Base-by-base conservation (phyloP, 2,329 filamentous ascomycete genomes). In the Pseudofabraea citricarpa region DNA sequence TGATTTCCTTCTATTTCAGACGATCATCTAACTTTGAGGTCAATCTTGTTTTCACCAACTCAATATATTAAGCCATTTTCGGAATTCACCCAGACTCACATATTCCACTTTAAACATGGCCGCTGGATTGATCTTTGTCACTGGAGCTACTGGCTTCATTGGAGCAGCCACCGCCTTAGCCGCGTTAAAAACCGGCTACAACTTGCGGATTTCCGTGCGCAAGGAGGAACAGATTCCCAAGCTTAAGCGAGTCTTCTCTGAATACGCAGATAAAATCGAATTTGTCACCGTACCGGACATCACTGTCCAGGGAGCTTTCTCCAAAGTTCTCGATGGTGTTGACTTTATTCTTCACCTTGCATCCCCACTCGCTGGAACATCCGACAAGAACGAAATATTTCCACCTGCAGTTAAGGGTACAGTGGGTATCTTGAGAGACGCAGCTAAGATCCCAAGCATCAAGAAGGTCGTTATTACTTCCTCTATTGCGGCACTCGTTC, bases 81-180 rank as follows among this genome's bases (percentile, higher is more conserved):
- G 5, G 16, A 31, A 3, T 31, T 31, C 9, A 12, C 13, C 6
- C 27, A 31, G 16, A 10, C 6, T 10, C 6, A 31, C 6, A 31
- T 12, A 12, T 7, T 15, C 27, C 6, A 12, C 16, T 2, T 15
- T 31, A 6, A 7, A 31, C 10, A 31, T 31, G 27, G 27, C 27
- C 16, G 13, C 27, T 5, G 41, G 27, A 18, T 38, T 50, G 7
- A 43, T 53, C 9, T 48, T 53, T 20, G 37, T 57, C 21, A 58
- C 56, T 15, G 56, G 56, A 20, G 52, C 52, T 5, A 55, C 56
- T 13, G 56, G 55, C 20, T 52, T 55, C 42, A 51, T 58, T 23
- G 56, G 55, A 8, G 43, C 47, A 21, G 19, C 27, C 3, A 49
- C 45, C 23, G 40, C 49, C n/a, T 12, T 46, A 6, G 23, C 29